These are phyloP conservation scores for Penicillium arizonense DNA, from an alignment of 495 filamentous ascomycete species.

Conservation along the genomic window DNA sequence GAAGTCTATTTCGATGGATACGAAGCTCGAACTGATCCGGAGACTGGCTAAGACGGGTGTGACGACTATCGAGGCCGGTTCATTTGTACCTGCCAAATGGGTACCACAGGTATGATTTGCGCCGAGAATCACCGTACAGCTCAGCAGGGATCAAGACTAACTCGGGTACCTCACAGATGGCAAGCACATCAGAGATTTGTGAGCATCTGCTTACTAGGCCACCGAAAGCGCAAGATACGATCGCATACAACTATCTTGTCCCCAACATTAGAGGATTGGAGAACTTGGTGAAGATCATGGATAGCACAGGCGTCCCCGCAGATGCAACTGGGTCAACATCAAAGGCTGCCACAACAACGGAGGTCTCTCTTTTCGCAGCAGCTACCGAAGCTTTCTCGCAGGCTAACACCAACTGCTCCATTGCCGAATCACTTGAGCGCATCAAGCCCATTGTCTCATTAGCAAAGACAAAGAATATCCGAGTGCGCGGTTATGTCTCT, in stretches of 20 bases:
- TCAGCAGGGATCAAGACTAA: conserved; percentile 6
- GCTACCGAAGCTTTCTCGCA: conserved; percentile 90
- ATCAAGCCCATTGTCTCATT: conserved; percentile 72
- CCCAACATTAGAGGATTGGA: conserved; percentile 84
- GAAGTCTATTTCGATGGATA: conserved; percentile 70
- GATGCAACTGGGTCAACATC: conserved; percentile 36
- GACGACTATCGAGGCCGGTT: conserved; percentile 86
- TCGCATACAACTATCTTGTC: conserved; percentile 91
- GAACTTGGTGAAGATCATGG: conserved; percentile 45
- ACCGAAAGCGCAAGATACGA: conserved; percentile 57
- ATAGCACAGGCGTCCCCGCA: conserved; percentile 37
- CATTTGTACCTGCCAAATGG: conserved; percentile 97
- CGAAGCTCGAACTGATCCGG: conserved; percentile 82
- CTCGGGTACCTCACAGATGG: conserved; percentile 63
- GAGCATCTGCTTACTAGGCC: conserved; percentile 63
- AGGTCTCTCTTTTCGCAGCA: conserved; percentile 88
- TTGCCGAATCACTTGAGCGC: conserved; percentile 73
- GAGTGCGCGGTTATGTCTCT: conserved; percentile 90
- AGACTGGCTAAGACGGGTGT: conserved; percentile 82
- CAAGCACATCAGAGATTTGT: conserved; percentile 81
- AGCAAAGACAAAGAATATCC: conserved; percentile 68
- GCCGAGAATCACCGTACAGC: conserved; percentile 1
- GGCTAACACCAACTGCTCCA: conserved; percentile 87
- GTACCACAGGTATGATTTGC: conserved; percentile 77
- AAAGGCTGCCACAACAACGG: conserved; percentile 47